Evolutionary conservation across 2,329 filamentous ascomycete genomes (phyloP), one percentile per base, ranked within the genome.

Genomic region (Hymenoscyphus linearis): DNA sequence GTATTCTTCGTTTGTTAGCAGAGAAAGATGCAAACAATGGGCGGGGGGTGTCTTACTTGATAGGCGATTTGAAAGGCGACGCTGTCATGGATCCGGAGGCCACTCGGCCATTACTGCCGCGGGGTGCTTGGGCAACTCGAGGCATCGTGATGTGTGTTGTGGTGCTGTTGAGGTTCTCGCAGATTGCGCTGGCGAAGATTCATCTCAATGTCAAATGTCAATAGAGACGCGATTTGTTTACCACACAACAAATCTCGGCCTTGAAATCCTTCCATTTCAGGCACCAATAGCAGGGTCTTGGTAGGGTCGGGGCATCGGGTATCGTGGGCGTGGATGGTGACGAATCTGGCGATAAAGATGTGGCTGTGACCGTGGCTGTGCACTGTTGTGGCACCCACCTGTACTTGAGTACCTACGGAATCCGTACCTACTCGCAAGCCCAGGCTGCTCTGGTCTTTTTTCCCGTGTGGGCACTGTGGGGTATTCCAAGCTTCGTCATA

Each of bases 1-100:
- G 93, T 63, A 99, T 96, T 74, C 91, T 96, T 70, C 57, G 40
- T 14, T 34, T 37, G 47, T 67, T 62, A 44, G 36, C 35, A 22
- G 40, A 53, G 27, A 44, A 3, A 50, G 14, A 31, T 34, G 53
- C 50, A 57, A 35, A 26, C 44, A 40, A 14, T 25, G 35, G n/a
- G 12, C 25, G 25, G 1, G n/a, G 6, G 7, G 16, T 13, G 16
- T n/a, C 71, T 57, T 62, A 74, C 73, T 74, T 74, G 31, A 74
- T 65, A 2, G 72, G 71, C 14, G 73, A 72, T 64, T 74, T 74
- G 52, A 72, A 72, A 50, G 72, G 70, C 13, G 70, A 67, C 26
- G 65, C 66, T 54, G 67, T 60, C 16, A 70, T 62, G 13, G 69
- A 72, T 36, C 69, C 67, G 64, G 79, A 79, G 60, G 77, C 76